A percentile compares a stretch with the other conserved stretches of the same genome.
Conservation (phyloP, 345 rosid genomes). For the Passiflora organensis region DNA sequence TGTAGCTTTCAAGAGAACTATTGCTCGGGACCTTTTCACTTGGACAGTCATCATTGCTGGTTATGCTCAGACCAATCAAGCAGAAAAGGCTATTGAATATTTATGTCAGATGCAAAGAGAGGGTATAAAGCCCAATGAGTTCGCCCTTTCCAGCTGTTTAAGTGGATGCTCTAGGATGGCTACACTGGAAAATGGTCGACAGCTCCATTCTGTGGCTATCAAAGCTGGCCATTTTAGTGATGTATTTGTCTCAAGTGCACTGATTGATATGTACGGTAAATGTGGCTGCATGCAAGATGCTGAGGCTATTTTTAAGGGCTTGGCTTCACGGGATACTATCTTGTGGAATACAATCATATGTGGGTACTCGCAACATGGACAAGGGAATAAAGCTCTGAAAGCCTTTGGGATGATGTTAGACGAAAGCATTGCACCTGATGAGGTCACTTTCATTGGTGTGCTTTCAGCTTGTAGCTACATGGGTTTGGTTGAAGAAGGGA, state of each 20-base stretch:
- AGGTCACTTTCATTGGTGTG: slow-evolving; percentile 27
- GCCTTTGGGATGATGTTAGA: slow-evolving; percentile 35
- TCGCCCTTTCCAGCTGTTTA: slow-evolving; percentile 39
- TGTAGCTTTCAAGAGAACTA: slow-evolving; percentile 23
- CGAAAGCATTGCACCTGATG: slow-evolving; percentile 33
- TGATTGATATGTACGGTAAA: slow-evolving; percentile 36
- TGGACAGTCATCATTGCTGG: slow-evolving; percentile 36
- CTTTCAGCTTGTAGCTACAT: slow-evolving; percentile 35
- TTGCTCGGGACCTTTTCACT: slow-evolving; percentile 22
- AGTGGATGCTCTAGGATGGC: slow-evolving; percentile 29
- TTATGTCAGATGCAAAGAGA: slow-evolving; percentile 30
- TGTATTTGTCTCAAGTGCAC: slow-evolving; percentile 26
- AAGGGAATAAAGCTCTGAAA: slow-evolving; percentile 33
- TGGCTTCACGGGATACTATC: slow-evolving; percentile 16
- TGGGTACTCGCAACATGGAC: slow-evolving; percentile 30
- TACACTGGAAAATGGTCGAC: slow-evolving; percentile 30
- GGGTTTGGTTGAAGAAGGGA: slow-evolving; percentile 34
- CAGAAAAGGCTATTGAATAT: slow-evolving; percentile 27
- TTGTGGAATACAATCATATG: slow-evolving; percentile 39
- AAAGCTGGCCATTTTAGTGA: slow-evolving; percentile 27
- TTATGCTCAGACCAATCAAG: slow-evolving; percentile 27
- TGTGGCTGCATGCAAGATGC: slow-evolving; percentile 40
- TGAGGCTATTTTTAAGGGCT: slow-evolving; percentile 29
- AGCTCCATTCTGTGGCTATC: slow-evolving; percentile 31
- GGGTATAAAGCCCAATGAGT: slow-evolving; percentile 38